Percentiles rank a stretch among this genome's conserved stretches.
Evolutionary conservation across 1,284 basidiomycete species (phyloP).

Genomic region (Trametes polyzona): DNA sequence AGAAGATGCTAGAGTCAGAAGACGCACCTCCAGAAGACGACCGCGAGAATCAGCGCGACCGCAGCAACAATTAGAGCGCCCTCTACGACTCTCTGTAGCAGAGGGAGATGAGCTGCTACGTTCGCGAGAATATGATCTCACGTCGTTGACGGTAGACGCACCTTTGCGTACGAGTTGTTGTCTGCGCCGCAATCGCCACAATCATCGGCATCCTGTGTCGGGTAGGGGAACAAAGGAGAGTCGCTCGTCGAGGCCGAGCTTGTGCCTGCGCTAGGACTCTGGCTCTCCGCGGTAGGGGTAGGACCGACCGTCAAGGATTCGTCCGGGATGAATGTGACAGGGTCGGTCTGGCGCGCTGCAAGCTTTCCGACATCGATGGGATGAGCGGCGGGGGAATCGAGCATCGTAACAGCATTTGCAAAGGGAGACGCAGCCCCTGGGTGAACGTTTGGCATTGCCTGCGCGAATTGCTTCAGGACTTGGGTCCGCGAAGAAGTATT

Average conservation of each 20-base stretch:
- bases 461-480: too few relatives aligned
- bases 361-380: background rate
- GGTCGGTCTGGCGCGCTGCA: background rate
- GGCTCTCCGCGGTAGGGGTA: background rate
- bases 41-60: slow-evolving; percentile 7
- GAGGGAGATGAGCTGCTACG: background rate
- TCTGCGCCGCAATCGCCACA: slow-evolving; percentile 2
- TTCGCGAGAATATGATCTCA: background rate
- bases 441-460: background rate
- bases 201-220: background rate
- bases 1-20: background rate
- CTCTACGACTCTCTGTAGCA: slow-evolving; percentile 17
- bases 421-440: too few relatives aligned
- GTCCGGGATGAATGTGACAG: background rate
- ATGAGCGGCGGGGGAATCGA: background rate
- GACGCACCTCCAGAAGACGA: slow-evolving; percentile 21
- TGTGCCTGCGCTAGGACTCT: background rate
- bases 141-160: background rate
- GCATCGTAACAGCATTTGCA: background rate
- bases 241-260: slow-evolving; percentile 6
- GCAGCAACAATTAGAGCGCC: slow-evolving; percentile 20
- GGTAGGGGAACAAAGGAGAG: slow-evolving; percentile 17
- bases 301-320: background rate
- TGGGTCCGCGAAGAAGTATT: too few relatives aligned
- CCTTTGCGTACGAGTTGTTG: slow-evolving; percentile 14